These are phyloP conservation scores for Metschnikowia hibisci DNA, from an alignment of 805 yeast species.

Conservation along the genomic window DNA sequence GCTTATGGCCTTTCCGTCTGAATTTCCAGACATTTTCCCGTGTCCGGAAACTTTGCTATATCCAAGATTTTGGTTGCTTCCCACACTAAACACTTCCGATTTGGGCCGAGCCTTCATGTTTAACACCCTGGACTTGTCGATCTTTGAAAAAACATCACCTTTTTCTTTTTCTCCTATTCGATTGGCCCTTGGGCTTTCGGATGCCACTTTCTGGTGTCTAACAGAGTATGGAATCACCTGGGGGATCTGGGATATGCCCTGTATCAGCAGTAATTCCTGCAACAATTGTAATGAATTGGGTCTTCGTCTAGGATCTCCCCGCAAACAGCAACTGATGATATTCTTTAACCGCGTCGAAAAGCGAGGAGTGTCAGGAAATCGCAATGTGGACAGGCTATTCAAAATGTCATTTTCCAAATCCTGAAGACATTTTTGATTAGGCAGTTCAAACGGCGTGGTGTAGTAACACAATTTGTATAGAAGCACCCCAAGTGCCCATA, in stretches of 20 bases:
- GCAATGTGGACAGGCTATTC: constrained; percentile 47
- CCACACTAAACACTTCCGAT: constrained; percentile 9
- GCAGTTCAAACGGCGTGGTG: constrained; percentile 75
- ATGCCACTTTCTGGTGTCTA: constrained; percentile 7
- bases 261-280: constrained; percentile 63
- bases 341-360: constrained; percentile 63
- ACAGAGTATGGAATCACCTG: constrained; percentile 41
- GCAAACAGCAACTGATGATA: constrained; percentile 55
- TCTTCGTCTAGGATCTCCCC: constrained; percentile 64
- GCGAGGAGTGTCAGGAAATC: constrained; percentile 36
- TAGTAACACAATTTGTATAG: constrained; percentile 75
- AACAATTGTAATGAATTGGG: constrained; percentile 71
- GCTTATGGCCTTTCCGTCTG: constrained; percentile 1
- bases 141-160: constrained; percentile 40
- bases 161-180: background rate
- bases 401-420: constrained; percentile 58
- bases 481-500: constrained; percentile 83
- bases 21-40: background rate
- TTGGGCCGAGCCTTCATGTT: constrained; percentile 15
- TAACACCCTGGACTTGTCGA: constrained; percentile 37
- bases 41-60: no score
- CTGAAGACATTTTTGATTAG: constrained; percentile 30
- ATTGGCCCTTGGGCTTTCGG: background rate
- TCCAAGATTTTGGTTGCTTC: background rate
- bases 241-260: constrained; percentile 41